Evolutionary conservation across 2,329 filamentous ascomycete genomes (phyloP).

Genomic region (Tympanopsis confertula): DNA sequence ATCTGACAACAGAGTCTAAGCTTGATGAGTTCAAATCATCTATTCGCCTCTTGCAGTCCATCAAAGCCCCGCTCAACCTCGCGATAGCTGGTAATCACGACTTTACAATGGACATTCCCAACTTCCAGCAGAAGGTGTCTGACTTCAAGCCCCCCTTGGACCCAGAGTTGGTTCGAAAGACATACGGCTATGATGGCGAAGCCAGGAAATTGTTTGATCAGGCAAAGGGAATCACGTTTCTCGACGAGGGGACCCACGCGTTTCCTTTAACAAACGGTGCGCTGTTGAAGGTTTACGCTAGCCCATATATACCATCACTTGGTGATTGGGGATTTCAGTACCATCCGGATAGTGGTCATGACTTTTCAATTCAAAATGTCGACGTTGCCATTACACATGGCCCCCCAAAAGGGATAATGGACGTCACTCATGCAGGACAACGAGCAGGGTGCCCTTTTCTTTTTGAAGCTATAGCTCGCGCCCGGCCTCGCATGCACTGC

Average conservation of each 20-base stretch:
- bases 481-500: slow-evolving; percentile 35
- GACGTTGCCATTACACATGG: slow-evolving; percentile 44
- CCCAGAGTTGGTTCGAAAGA: not conserved
- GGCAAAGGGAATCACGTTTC: not conserved
- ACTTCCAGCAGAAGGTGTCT: not conserved
- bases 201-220: not conserved
- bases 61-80: not conserved
- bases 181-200: not conserved
- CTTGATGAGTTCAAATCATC: not conserved
- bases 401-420: slow-evolving; percentile 37
- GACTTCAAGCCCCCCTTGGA: not conserved
- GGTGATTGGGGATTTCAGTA: not conserved
- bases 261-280: not conserved
- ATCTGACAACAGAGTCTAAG: not conserved
- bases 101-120: not conserved
- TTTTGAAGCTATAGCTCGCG: slow-evolving; percentile 28
- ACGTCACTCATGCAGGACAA: slow-evolving; percentile 19
- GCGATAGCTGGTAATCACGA: not conserved
- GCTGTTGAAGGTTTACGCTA: not conserved
- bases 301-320: not conserved
- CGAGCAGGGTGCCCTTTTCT: slow-evolving; percentile 30
- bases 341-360: not conserved
- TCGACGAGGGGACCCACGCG: not conserved
- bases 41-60: not conserved
- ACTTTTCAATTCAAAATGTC: slow-evolving; percentile 8